Evolutionary conservation across 179 eudicot species (phyloP).

Genomic region (Beta lomatogona): DNA sequence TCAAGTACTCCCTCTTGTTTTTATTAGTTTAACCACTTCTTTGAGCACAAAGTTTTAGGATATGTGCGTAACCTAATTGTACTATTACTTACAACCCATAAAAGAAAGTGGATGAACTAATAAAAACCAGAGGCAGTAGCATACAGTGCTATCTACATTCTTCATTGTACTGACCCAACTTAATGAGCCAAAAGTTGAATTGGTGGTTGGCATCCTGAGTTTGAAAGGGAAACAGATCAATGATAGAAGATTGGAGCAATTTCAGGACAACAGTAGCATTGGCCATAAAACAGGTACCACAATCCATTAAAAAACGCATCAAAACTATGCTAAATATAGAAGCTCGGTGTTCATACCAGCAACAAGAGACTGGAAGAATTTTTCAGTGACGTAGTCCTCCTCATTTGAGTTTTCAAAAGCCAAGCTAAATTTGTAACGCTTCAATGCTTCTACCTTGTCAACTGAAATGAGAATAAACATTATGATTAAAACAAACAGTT

Average conservation of each 20-base stretch:
- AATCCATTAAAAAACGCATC: not conserved
- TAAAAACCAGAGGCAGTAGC: too few species aligned
- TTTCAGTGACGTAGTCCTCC: conserved; percentile 98
- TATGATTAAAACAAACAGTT: not conserved
- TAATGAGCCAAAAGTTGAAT: not conserved
- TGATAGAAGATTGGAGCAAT: not conserved
- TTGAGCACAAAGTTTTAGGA: too few species aligned
- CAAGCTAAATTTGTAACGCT: conserved; percentile 89
- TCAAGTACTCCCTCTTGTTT: not conserved
- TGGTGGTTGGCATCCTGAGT: not conserved
- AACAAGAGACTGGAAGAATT: conserved; percentile 96
- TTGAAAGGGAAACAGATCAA: not conserved
- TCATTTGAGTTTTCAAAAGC: conserved; percentile 97
- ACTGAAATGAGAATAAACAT: conserved; percentile 47
- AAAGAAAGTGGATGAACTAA: too few species aligned
- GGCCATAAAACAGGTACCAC: not conserved
- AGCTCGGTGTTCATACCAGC: conserved; percentile 61
- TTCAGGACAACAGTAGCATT: not conserved
- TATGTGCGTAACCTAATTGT: too few species aligned
- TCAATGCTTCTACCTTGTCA: conserved; percentile 80
- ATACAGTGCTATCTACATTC: not conserved
- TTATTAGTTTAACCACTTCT: too few species aligned
- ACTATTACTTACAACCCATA: too few species aligned
- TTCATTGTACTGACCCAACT: not conserved
- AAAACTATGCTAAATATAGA: not conserved